phyloP scores from a whole-genome alignment of 306 rosid species.

The Rosa persica region DNA sequence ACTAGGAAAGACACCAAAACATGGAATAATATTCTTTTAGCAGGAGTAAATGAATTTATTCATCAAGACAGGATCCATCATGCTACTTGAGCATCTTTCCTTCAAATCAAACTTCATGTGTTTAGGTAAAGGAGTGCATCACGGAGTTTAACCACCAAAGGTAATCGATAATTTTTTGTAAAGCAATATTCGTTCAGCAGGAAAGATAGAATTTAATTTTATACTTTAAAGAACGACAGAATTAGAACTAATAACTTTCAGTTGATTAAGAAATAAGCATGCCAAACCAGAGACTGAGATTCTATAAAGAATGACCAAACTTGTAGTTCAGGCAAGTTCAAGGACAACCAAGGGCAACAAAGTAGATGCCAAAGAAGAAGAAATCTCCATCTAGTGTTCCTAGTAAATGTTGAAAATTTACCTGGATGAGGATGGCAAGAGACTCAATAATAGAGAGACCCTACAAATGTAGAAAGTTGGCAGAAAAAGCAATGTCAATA shows the following conservation, averaged over 20 bases:
- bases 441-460: slow-evolving; percentile 74
- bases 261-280: neutral
- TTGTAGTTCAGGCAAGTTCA: slow-evolving; percentile 4
- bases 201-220: neutral
- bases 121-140: neutral
- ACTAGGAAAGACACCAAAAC: neutral
- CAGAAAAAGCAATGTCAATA: slow-evolving; percentile 15
- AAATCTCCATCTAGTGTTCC: neutral
- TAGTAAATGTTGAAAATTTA: slow-evolving; percentile 15
- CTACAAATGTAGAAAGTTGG: slow-evolving; percentile 35
- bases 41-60: neutral
- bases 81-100: neutral
- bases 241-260: neutral
- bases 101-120: neutral
- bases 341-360: neutral
- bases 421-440: slow-evolving; percentile 44
- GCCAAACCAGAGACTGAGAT: neutral
- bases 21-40: neutral
- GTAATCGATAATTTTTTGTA: neutral
- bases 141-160: neutral
- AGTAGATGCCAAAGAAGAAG: neutral
- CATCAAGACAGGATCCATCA: neutral
- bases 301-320: neutral
- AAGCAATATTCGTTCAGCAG: neutral
- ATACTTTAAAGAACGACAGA: neutral